phyloP scores from a whole-genome alignment of 352 stramenopile genomes.

The Albugo candida region DNA sequence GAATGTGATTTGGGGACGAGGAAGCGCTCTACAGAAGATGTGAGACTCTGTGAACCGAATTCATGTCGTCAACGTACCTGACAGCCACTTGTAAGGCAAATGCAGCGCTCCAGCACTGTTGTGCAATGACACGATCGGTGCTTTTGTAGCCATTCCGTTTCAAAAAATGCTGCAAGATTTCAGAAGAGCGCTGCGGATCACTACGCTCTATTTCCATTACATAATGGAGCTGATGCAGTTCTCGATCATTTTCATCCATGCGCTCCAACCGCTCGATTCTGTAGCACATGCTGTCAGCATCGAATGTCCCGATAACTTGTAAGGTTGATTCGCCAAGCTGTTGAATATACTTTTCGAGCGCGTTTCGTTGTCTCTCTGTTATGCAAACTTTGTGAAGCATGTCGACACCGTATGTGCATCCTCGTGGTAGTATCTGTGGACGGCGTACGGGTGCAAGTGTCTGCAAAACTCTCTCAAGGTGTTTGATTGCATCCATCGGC shows the following conservation, averaged over 20 bases:
- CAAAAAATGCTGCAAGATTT: slow-evolving; percentile 34
- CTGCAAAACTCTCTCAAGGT: slow-evolving; percentile 36
- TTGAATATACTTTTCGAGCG: slow-evolving; percentile 23
- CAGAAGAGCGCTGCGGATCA: neutral
- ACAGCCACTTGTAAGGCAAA: slow-evolving; percentile 64
- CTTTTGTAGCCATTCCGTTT: slow-evolving; percentile 27
- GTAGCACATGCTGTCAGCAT: slow-evolving; percentile 36
- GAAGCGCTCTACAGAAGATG: slow-evolving; percentile 23
- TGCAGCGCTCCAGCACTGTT: slow-evolving; percentile 60
- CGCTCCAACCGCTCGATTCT: slow-evolving; percentile 37
- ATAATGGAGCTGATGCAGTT: slow-evolving; percentile 37
- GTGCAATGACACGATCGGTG: slow-evolving; percentile 16
- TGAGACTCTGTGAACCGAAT: neutral
- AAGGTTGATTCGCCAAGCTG: slow-evolving; percentile 15
- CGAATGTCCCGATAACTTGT: slow-evolving; percentile 34
- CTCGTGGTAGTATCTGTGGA: slow-evolving; percentile 53
- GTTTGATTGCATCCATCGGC: slow-evolving; percentile 33
- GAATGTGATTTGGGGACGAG: slow-evolving; percentile 20
- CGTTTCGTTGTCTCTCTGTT: slow-evolving; percentile 34
- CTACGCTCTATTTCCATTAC: neutral
- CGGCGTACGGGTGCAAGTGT: slow-evolving; percentile 27
- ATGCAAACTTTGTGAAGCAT: slow-evolving; percentile 38
- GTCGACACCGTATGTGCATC: slow-evolving; percentile 31
- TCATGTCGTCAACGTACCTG: slow-evolving; percentile 10
- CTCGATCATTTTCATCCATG: slow-evolving; percentile 32